Conservation (phyloP, 169 alveolate genomes). For the Eimeria brunetti region DNA sequence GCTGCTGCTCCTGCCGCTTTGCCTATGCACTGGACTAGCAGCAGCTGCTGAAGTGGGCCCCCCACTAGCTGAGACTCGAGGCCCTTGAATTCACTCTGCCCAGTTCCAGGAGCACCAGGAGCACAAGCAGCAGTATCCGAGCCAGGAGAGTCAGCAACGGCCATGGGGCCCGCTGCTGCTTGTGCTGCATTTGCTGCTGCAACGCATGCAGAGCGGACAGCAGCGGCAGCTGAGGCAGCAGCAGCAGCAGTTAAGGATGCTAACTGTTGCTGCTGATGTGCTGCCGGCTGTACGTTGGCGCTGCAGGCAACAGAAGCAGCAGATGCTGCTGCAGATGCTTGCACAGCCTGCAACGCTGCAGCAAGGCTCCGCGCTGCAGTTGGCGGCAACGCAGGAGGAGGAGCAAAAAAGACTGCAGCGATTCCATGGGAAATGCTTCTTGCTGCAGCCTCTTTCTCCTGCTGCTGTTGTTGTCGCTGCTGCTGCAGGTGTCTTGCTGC, state of each 20-base stretch:
- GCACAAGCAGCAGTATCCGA: conserved; percentile 30
- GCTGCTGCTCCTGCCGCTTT: conserved; percentile 63
- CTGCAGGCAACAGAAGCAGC: conserved; percentile 54
- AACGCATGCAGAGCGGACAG: conserved; percentile 44
- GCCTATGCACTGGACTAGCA: conserved; percentile 42
- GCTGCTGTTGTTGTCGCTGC: conserved; percentile 55
- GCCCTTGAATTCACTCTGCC: background rate
- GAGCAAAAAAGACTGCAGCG: conserved; percentile 56
- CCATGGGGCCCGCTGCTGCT: conserved; percentile 69
- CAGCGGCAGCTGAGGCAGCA: conserved; percentile 63
- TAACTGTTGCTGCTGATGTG: conserved; percentile 1
- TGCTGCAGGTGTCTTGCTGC: conserved; percentile 40
- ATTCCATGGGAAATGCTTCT: conserved; percentile 42
- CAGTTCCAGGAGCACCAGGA: background rate
- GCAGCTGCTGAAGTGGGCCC: conserved; percentile 33
- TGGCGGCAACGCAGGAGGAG: conserved; percentile 61
- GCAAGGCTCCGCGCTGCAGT: conserved; percentile 56
- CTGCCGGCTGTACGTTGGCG: background rate
- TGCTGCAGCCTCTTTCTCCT: conserved; percentile 44
- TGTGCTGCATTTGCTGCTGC: conserved; percentile 70
- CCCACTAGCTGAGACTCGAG: background rate
- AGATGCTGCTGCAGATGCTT: conserved; percentile 51
- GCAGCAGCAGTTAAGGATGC: conserved; percentile 40
- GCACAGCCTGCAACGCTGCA: conserved; percentile 47
- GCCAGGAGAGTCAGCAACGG: conserved; percentile 53